These are phyloP conservation scores for Cryptococcus sp. DNA, from an alignment of 1,284 basidiomycete genomes.

Conservation along the genomic window DNA sequence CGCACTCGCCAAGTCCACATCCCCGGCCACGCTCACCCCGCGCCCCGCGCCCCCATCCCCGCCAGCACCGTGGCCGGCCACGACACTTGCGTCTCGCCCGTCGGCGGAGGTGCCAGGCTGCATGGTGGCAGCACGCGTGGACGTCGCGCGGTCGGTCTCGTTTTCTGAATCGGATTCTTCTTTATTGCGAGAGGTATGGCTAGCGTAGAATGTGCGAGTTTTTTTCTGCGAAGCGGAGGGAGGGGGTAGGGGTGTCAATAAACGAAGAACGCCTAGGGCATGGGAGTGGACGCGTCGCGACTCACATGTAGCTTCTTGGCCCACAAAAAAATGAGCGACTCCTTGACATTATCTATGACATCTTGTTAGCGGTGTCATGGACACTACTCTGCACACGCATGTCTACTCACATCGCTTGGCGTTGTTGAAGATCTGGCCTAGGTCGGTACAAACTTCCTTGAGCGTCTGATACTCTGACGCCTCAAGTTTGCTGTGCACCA, in stretches of 20 bases:
- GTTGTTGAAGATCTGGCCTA: constrained; percentile 47
- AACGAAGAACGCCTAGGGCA: not conserved
- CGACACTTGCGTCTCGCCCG: no score
- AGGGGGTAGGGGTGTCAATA: not conserved
- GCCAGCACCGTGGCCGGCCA: constrained; percentile 7
- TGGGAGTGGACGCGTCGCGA: not conserved
- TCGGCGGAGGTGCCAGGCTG: constrained; percentile 2
- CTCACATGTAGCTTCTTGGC: constrained; percentile 48
- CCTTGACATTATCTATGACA: constrained; percentile 44
- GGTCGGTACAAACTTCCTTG: constrained; percentile 34
- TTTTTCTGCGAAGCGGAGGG: constrained; percentile 25
- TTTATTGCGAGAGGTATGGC: constrained; percentile 23
- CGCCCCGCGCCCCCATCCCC: constrained; percentile 12
- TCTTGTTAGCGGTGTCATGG: not conserved
- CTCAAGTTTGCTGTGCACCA: constrained; percentile 37
- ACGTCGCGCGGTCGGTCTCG: constrained; percentile 4
- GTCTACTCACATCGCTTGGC: constrained; percentile 43
- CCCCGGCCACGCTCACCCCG: constrained; percentile 14
- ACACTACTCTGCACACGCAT: not conserved
- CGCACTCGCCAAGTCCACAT: constrained; percentile 10
- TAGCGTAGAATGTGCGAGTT: constrained; percentile 31
- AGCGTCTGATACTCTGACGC: constrained; percentile 29
- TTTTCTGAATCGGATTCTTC: constrained; percentile 26
- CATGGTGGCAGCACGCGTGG: not conserved
- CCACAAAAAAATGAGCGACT: constrained; percentile 46